Evolutionary conservation across 208 protist species (phyloP).

Genomic region (Novymonas esmeraldas): DNA sequence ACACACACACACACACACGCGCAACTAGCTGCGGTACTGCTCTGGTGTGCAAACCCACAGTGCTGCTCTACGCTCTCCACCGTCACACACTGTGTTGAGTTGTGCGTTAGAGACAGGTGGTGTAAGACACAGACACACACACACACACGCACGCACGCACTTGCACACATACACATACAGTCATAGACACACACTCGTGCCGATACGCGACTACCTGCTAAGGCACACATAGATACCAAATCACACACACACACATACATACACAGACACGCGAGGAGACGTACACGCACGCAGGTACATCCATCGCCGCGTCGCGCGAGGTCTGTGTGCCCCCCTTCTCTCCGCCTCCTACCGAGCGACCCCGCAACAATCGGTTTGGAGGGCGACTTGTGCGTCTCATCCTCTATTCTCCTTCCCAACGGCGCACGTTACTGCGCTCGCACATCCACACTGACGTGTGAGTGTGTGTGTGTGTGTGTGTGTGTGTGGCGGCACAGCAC

Average conservation of each 20-base stretch:
- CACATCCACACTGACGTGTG: too few relatives aligned
- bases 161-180: background rate
- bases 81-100: too few relatives aligned
- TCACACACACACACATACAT: background rate
- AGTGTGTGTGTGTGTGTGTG: too few relatives aligned
- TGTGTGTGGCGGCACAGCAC: too few relatives aligned
- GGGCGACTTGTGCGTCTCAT: too few relatives aligned
- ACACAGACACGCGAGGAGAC: background rate
- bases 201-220: background rate
- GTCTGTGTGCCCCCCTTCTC: background rate
- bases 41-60: too few relatives aligned
- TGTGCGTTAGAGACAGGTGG: too few relatives aligned
- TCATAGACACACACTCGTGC: background rate
- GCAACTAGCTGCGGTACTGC: too few relatives aligned
- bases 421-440: too few relatives aligned
- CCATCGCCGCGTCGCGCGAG: too few relatives aligned
- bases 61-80: too few relatives aligned
- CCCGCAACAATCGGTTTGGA: slow-evolving; percentile 1
- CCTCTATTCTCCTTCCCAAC: too few relatives aligned
- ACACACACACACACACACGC: background rate
- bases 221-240: background rate
- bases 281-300: background rate
- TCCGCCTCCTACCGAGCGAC: background rate
- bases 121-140: background rate
- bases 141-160: background rate